Conservation (phyloP, 768 basidiomycete genomes). For the Dioszegia hungarica region DNA sequence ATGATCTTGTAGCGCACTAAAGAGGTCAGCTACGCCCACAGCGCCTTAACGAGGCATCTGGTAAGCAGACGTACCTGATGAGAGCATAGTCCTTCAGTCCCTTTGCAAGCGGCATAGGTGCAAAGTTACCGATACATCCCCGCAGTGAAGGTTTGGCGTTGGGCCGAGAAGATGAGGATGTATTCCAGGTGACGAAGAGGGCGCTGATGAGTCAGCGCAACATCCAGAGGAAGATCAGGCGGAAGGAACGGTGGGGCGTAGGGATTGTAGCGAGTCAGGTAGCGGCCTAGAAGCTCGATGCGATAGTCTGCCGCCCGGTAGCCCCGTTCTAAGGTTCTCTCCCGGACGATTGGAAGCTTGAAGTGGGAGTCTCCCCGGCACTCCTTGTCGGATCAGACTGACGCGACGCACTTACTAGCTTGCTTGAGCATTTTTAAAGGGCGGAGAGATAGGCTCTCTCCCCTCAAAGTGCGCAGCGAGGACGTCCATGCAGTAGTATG, state of each 20-base stretch:
- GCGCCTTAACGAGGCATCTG: not conserved
- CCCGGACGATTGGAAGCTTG: too few relatives aligned
- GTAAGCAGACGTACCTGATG: conserved; percentile 54
- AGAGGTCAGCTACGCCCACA: not conserved
- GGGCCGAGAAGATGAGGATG: conserved; percentile 57
- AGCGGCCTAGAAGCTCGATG: too few relatives aligned
- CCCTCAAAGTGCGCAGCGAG: conserved; percentile 51
- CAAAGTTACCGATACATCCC: conserved; percentile 94
- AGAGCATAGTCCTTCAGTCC: conserved; percentile 87
- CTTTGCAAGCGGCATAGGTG: conserved; percentile 64
- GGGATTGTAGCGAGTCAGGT: too few relatives aligned
- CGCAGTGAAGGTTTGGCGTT: conserved; percentile 55
- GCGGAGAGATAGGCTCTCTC: conserved; percentile 58
- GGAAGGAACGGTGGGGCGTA: too few relatives aligned
- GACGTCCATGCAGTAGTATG: conserved; percentile 51
- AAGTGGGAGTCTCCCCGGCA: too few relatives aligned
- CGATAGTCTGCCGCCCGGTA: too few relatives aligned
- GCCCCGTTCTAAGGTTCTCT: too few relatives aligned
- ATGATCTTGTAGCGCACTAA: conserved; percentile 69
- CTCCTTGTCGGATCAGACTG: not conserved
- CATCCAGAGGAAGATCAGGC: not conserved
- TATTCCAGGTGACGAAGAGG: conserved; percentile 96
- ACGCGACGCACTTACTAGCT: conserved; percentile 62
- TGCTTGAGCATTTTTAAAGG: conserved; percentile 59
- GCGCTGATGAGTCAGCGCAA: conserved; percentile 56